Evolutionary conservation across 148 eudicot genomes (phyloP), one percentile per base, ranked within the genome.

Genomic region (Bassia scoparia): DNA sequence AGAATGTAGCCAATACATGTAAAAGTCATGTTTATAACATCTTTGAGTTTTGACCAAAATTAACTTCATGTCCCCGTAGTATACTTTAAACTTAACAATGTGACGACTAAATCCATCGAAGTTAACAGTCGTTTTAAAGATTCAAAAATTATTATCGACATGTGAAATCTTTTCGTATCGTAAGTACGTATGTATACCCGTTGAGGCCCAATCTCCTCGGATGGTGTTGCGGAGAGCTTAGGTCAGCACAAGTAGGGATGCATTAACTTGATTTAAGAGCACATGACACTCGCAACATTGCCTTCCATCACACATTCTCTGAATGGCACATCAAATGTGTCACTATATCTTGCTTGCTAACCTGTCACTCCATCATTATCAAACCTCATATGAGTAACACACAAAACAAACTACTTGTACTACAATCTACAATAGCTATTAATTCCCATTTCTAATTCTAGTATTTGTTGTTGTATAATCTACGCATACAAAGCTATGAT

Each of bases 221-320:
- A 93, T 77, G 14, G 97, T 93, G 82, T 70, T 37, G 4, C 83
- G 81, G 49, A 93, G 60, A 93, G 90, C 17, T 71, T 84, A 11
- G 98, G 31, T 93, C 93, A 7, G 98, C 98, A 71, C 98, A 93
- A 34, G 97, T 89, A 3, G 97, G 98, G 68, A 90, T 58, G 53
- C 98, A 35, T 93, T 93, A 53, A 93, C 95, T 71, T 91, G 92
- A 72, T 93, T 93, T 90, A 93, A 5, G 98, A 93, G 78, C 98
- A 93, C 98, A 93, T 93, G 0, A 93, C 92, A 76, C 98, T 90
- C 0, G 98, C 97, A 7, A 88, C 98, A 11, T 88, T 91, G 14
- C 98, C 98, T 86, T 88, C 89, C 71, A 55, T 67, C 13, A 94
- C 98, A 74, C 98, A 94, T 54, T 83, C 87, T 70, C 83, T 83